A percentile compares a stretch with the other conserved stretches of the same genome.
Conservation (phyloP, 2,329 filamentous ascomycete species). For the Fusarium oxysporum region DNA sequence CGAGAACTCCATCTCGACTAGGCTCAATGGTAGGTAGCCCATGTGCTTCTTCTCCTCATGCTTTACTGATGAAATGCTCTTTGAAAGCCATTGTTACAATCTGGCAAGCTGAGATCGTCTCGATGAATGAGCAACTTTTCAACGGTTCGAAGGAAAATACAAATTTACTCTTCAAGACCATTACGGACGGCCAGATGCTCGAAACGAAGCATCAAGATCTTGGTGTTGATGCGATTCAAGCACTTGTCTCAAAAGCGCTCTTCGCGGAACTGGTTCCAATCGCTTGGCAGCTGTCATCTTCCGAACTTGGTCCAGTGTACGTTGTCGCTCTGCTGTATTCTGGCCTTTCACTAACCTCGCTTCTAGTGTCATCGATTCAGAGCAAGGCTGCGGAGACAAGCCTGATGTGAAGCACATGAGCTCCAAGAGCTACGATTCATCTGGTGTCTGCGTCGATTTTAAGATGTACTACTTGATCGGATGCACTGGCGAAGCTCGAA, state of each 20-base stretch:
- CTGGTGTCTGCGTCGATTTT: neutral
- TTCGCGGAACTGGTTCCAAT: neutral
- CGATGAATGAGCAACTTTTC: neutral
- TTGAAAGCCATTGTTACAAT: neutral
- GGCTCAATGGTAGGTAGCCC: neutral
- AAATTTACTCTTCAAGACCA: neutral
- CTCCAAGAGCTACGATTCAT: neutral
- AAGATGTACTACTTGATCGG: neutral
- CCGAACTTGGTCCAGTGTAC: neutral
- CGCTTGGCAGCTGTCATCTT: neutral
- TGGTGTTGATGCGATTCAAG: neutral
- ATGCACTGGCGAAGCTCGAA: neutral
- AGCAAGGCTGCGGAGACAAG: neutral
- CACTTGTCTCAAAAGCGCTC: neutral
- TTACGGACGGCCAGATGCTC: neutral
- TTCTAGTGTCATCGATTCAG: neutral
- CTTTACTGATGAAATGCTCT: rapidly evolving
- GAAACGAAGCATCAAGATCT: neutral
- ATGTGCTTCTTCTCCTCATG: rapidly evolving
- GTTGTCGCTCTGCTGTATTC: neutral
- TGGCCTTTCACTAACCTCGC: neutral
- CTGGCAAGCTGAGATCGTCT: neutral
- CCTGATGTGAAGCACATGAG: neutral
- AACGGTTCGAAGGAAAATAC: neutral
- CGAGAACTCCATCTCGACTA: neutral